These are phyloP conservation scores for Papilionanthe hybrid DNA, from an alignment of 116 monocot genomes.

Conservation along the genomic window DNA sequence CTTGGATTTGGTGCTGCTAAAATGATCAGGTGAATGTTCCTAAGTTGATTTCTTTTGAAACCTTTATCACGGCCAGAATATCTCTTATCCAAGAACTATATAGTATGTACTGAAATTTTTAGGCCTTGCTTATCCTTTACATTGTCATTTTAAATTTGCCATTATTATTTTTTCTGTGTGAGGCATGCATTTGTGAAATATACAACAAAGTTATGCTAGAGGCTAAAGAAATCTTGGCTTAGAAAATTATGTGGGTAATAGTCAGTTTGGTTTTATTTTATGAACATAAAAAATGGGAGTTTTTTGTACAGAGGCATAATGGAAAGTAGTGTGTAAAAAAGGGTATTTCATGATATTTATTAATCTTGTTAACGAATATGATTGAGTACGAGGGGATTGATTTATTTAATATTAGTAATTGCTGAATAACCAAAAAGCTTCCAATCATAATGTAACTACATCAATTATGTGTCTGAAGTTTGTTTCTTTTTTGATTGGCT, in stretches of 20 bases:
- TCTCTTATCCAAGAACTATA: neutral
- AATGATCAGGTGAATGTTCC: slow-evolving; percentile 77
- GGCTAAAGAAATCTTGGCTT: neutral
- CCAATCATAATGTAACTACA: neutral
- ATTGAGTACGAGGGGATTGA: no score
- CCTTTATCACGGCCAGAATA: neutral
- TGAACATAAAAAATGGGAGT: no score
- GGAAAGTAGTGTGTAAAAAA: neutral
- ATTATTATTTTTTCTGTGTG: neutral
- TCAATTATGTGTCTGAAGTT: no score
- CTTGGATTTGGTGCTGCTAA: slow-evolving; percentile 94
- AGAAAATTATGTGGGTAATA: neutral
- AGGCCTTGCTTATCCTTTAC: neutral
- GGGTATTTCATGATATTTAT: neutral
- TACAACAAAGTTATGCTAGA: neutral
- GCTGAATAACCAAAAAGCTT: neutral
- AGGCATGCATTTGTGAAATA: neutral
- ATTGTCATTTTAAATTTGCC: neutral
- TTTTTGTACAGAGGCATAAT: neutral
- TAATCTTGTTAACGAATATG: no score
- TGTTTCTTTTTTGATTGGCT: no score
- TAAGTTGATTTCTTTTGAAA: neutral
- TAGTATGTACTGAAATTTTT: neutral
- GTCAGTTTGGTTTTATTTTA: no score
- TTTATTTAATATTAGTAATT: neutral